Percentiles rank a stretch among this genome's conserved stretches.
phyloP scores from a whole-genome alignment of 2,329 filamentous ascomycete genomes.

The Herpotrichia juniperi region DNA sequence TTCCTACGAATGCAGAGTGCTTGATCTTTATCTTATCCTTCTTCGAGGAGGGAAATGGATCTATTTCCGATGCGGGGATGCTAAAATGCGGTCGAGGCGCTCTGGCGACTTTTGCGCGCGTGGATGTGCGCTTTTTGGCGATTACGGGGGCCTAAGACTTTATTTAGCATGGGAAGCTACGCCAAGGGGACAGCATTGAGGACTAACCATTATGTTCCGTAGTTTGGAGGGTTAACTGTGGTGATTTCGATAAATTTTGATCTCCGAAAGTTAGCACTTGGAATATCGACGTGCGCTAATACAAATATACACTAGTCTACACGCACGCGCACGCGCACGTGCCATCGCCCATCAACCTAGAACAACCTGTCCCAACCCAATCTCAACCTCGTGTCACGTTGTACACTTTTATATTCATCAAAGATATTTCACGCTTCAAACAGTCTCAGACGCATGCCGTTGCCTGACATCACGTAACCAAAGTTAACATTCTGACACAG shows the following conservation, averaged over 20 bases:
- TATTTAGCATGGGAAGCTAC: background rate
- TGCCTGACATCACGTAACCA: too few relatives aligned
- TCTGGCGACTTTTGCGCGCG: constrained; percentile 41
- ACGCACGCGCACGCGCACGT: too few relatives aligned
- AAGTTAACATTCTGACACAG: too few relatives aligned
- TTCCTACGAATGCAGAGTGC: constrained; percentile 78
- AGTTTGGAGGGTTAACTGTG: background rate
- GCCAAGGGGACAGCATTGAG: background rate
- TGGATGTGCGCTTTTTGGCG: constrained; percentile 42
- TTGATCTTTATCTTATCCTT: constrained; percentile 84
- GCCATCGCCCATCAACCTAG: too few relatives aligned
- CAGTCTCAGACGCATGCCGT: too few relatives aligned
- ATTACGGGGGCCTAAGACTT: constrained; percentile 34
- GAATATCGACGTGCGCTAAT: too few relatives aligned
- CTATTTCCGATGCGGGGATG: constrained; percentile 27
- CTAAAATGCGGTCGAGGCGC: constrained; percentile 21
- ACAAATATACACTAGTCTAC: too few relatives aligned
- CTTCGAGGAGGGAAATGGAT: constrained; percentile 73
- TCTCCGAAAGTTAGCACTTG: too few relatives aligned
- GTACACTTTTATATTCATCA: too few relatives aligned
- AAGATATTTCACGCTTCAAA: too few relatives aligned
- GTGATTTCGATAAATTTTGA: background rate
- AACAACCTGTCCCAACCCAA: too few relatives aligned
- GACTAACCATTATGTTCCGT: background rate
- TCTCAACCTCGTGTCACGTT: too few relatives aligned